Base-by-base conservation (phyloP, 164 flowering plant species). In the Santalum album region DNA sequence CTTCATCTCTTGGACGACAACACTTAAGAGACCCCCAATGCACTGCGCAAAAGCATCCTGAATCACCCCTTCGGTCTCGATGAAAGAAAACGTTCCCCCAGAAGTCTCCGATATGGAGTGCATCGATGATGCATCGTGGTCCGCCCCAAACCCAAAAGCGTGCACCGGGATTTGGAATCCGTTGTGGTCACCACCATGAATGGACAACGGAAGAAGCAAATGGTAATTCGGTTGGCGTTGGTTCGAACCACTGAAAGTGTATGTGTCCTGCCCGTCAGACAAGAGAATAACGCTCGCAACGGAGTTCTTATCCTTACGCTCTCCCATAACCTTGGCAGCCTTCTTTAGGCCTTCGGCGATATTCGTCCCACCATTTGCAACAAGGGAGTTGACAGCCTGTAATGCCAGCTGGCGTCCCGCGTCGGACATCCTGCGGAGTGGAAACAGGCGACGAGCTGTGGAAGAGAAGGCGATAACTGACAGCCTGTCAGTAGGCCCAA, bases 1-100 rank as follows among this genome's bases (percentile, higher is more conserved):
- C 23, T 66, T 77, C 48, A 78, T 58, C 53, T 75, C 80, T 62
- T 78, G 82, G 27, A 64, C 83, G 11, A 69, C 77, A 44, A 81
- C 87, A 62, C 83, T 81, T 57, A 81, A 50, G 48, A 81, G 78
- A 11, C 87, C 87, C 2, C 83, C 87, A 49, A 81, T 81, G 72
- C 87, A 81, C 59, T 81, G 87, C 2, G 83, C 86, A 65, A 81
- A 78, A 19, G 86, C 86, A 69, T 81, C 86, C 67, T 81, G 86
- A 27, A 81, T 74, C 25, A 75, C 83, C 34, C 72, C 64, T 69
- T 76, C 85, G 7, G 85, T 69, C 57, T 81, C 83, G n/a, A 81
- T 78, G 64, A 78, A 81, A 25, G 86, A 81, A 57, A 81, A 81
- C 2, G 86, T 82, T 20, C 87, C 87, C 16, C 87, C 87, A 16